Evolutionary conservation across 2,329 filamentous ascomycete genomes (phyloP).

Genomic region (Xylariaceae sp.): DNA sequence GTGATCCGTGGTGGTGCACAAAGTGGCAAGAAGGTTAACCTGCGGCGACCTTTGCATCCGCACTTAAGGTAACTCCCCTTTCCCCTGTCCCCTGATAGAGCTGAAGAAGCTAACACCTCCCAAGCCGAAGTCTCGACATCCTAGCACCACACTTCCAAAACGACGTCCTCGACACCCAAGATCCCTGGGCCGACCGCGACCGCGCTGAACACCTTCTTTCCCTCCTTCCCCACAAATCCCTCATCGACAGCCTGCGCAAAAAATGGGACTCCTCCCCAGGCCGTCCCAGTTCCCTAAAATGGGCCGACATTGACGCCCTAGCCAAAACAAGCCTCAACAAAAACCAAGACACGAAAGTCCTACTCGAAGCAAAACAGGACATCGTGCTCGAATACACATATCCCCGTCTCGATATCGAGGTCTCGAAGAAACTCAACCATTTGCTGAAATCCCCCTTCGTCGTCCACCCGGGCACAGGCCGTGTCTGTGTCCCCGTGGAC

Average conservation of each 20-base stretch:
- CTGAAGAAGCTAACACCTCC: background rate
- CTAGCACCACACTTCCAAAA: slow-evolving; percentile 78
- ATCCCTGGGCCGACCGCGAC: slow-evolving; percentile 71
- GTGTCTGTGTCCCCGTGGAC: slow-evolving; percentile 95
- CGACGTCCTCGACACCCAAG: slow-evolving; percentile 76
- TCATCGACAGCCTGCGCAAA: slow-evolving; percentile 73
- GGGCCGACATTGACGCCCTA: slow-evolving; percentile 85
- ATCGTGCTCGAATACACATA: slow-evolving; percentile 97
- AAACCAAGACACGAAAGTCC: slow-evolving; percentile 63
- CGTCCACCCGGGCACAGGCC: slow-evolving; percentile 87
- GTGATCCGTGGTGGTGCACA: slow-evolving; percentile 82
- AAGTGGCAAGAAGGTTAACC: slow-evolving; percentile 79
- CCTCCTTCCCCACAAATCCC: slow-evolving; percentile 73
- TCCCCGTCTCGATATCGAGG: slow-evolving; percentile 90
- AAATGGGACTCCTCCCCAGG: slow-evolving; percentile 87
- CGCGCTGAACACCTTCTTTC: slow-evolving; percentile 72
- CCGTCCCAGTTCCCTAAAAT: slow-evolving; percentile 74
- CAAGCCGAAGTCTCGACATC: slow-evolving; percentile 71
- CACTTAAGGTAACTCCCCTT: slow-evolving; percentile 61
- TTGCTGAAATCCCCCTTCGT: slow-evolving; percentile 96
- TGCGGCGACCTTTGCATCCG: slow-evolving; percentile 80
- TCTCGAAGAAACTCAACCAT: slow-evolving; percentile 97
- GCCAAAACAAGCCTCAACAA: slow-evolving; percentile 71
- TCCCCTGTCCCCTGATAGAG: background rate
- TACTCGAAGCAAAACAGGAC: slow-evolving; percentile 90